phyloP scores from a whole-genome alignment of 176 grass and related monocot genomes.

The Pontederia paniculata region DNA sequence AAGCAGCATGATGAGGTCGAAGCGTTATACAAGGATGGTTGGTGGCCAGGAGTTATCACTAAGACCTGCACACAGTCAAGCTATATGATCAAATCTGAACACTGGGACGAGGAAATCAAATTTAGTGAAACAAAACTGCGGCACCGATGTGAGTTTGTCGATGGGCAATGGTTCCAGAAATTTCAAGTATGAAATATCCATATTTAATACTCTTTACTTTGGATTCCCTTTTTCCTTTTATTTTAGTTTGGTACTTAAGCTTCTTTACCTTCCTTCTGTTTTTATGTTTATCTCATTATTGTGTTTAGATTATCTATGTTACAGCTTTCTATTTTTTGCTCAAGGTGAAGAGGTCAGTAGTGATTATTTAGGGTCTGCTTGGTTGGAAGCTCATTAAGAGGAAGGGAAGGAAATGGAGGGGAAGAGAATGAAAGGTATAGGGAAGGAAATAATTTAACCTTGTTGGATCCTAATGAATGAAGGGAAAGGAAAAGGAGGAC shows the following conservation, averaged over 20 bases:
- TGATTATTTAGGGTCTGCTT: no score
- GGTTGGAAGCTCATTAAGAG: no score
- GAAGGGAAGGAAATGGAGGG: no score
- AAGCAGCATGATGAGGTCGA: constrained; percentile 47
- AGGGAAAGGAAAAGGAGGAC: no score
- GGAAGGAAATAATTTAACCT: no score
- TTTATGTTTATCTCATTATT: no score
- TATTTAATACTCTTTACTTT: constrained; percentile 22
- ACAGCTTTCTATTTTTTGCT: no score
- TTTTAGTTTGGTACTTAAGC: background rate
- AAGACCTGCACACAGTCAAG: constrained; percentile 23
- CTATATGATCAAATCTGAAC: constrained; percentile 30
- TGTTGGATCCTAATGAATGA: no score
- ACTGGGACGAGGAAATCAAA: constrained; percentile 39
- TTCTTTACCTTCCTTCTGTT: no score
- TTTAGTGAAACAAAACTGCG: constrained; percentile 40
- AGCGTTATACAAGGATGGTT: constrained; percentile 40
- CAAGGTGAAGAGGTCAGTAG: no score
- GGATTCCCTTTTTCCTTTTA: constrained; percentile 1
- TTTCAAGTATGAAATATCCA: constrained; percentile 32
- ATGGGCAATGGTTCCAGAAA: constrained; percentile 36
- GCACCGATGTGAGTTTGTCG: constrained; percentile 37
- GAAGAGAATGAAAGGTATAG: no score
- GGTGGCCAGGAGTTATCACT: constrained; percentile 46
- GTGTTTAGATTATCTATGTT: no score